phyloP scores from a whole-genome alignment of 495 filamentous ascomycete genomes.

The Amniculicola lignicola region DNA sequence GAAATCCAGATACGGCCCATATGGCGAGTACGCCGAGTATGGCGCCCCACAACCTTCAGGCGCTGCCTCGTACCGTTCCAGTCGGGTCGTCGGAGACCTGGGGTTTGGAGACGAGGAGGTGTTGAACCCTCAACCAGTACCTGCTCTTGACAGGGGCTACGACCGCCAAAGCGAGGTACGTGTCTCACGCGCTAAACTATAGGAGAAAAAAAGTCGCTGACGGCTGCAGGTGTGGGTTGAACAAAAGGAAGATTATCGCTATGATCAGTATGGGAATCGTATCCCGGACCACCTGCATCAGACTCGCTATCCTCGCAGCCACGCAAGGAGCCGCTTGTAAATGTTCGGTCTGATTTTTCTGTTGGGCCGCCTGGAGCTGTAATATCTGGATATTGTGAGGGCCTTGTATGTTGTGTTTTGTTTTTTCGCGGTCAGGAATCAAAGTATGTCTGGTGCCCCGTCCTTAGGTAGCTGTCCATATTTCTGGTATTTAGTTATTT shows the following conservation, averaged over 20 bases:
- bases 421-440: no score
- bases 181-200: background rate
- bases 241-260: conserved; percentile 19
- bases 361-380: no score
- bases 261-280: conserved; percentile 18
- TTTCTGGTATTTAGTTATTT: no score
- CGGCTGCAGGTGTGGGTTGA: conserved; percentile 13
- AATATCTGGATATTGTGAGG: no score
- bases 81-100: conserved; percentile 11
- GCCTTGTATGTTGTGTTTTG: no score
- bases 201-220: background rate
- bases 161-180: conserved; percentile 25
- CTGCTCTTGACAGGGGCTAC: background rate
- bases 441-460: no score
- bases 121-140: conserved; percentile 23
- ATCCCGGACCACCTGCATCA: conserved; percentile 1
- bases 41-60: conserved; percentile 17
- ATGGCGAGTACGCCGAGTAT: conserved; percentile 24
- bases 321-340: conserved; percentile 10
- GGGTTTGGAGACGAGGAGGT: conserved; percentile 26
- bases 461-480: no score
- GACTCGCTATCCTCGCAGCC: conserved; percentile 8
- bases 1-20: background rate
- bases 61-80: conserved; percentile 5
- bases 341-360: no score